phyloP scores from a whole-genome alignment of 176 grass and related monocot genomes.

The Carex cristatella region DNA sequence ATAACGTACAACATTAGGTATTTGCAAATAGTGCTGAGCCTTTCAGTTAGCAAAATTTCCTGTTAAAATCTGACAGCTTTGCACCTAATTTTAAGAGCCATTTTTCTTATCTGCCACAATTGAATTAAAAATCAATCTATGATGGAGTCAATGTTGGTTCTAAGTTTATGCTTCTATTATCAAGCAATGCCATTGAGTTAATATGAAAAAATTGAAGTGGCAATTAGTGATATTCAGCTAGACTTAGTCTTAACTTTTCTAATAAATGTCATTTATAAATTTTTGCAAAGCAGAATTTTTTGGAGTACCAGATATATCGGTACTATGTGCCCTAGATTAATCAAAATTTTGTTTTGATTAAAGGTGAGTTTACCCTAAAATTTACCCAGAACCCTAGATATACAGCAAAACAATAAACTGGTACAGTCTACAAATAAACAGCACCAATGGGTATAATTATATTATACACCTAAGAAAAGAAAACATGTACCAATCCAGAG shows the following conservation, averaged over 20 bases:
- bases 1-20: neutral
- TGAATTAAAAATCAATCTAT: neutral
- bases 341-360: neutral
- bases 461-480: neutral
- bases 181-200: neutral
- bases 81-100: neutral
- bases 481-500: conserved; percentile 28
- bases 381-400: neutral
- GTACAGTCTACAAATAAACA: neutral
- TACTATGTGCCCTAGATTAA: neutral
- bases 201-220: neutral
- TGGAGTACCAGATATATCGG: neutral
- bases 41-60: neutral
- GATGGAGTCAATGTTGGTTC: neutral
- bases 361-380: neutral
- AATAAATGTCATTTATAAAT: neutral
- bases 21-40: neutral
- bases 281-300: neutral
- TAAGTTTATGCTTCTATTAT: neutral
- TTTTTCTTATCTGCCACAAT: neutral
- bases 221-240: neutral
- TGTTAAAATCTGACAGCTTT: neutral
- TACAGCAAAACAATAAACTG: neutral
- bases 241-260: neutral
- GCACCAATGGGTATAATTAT: neutral